Conservation (phyloP, 2,329 filamentous ascomycete genomes). For the Diplodia intermedia region DNA sequence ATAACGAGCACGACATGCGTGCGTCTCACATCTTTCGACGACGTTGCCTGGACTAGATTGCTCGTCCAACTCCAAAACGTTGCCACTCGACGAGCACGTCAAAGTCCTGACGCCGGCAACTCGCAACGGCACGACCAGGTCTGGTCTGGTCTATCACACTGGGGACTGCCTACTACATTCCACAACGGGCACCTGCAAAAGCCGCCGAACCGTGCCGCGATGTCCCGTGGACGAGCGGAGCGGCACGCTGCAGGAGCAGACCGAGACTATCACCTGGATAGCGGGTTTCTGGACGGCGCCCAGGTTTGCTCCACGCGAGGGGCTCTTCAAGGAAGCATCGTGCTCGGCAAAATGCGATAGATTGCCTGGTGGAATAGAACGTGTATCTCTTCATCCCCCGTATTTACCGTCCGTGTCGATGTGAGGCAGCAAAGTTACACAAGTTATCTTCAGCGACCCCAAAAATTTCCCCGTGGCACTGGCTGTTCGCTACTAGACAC, state of each 20-base stretch:
- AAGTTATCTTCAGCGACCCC: slow-evolving; percentile 12
- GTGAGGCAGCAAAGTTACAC: slow-evolving; percentile 29
- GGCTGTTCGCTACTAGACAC: slow-evolving; percentile 15
- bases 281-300: neutral
- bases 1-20: neutral
- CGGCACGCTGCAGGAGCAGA: neutral
- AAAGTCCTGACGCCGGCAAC: neutral
- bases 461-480: slow-evolving; percentile 24
- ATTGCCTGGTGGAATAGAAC: neutral
- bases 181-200: slow-evolving; percentile 10
- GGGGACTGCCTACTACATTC: neutral
- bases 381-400: slow-evolving; percentile 14
- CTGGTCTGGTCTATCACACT: slow-evolving; percentile 8
- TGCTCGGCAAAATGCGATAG: slow-evolving; percentile 19
- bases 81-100: neutral
- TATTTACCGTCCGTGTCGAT: slow-evolving; percentile 16
- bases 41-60: neutral
- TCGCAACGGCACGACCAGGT: neutral
- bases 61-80: neutral
- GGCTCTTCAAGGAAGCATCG: neutral
- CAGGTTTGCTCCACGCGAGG: neutral
- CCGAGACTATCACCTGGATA: neutral
- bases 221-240: neutral
- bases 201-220: neutral
- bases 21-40: neutral